Evolutionary conservation across 2,329 filamentous ascomycete genomes (phyloP), one percentile per base, ranked within the genome.

Genomic region (Fusarium keratoplasticum): DNA sequence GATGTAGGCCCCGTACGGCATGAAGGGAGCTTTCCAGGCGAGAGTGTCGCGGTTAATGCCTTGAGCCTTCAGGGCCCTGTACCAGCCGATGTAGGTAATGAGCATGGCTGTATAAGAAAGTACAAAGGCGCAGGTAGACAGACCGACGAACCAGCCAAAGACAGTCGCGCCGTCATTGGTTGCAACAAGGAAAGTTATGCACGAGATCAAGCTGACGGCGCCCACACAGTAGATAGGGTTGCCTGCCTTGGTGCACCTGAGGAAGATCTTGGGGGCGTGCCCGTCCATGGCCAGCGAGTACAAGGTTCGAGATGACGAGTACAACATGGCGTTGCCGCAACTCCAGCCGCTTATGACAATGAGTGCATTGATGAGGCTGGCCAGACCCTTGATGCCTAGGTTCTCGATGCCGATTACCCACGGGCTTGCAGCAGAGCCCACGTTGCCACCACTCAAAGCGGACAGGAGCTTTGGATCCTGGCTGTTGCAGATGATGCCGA

Each of bases 401-500:
- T 54, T 54, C 7, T 54, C 50, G 18, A 54, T 54, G 11, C 50
- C 50, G 6, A 54, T 54, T 4, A 33, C 50, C 50, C 50, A 54
- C 7, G 50, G 50, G n/a, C 50, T 54, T n/a, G 50, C 50, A 54
- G 50, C 50, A 33, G 50, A 54, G 27, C 50, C 50, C 27, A 54
- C 50, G 4, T 54, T 54, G 4, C 27, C 50, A 9, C 9, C 27
- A 13, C 29, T 18, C 50, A 54, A 54, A 33, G 50, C 50, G 0
- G 50, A 29, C 20, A 64, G 11, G n/a, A 64, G 61, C 36, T 42
- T 57, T 1, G 35, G 25, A 35, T 64, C 61, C n/a, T 25, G 20
- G n/a, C 52, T 58, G 13, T 44, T 38, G 52, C 61, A 64, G 4
- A 60, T 27, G 16, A 66, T 66, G 6, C 63, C 63, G 5, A 66